phyloP scores from a whole-genome alignment of 2,329 filamentous ascomycete species.

The Pseudogymnoascus destructans region DNA sequence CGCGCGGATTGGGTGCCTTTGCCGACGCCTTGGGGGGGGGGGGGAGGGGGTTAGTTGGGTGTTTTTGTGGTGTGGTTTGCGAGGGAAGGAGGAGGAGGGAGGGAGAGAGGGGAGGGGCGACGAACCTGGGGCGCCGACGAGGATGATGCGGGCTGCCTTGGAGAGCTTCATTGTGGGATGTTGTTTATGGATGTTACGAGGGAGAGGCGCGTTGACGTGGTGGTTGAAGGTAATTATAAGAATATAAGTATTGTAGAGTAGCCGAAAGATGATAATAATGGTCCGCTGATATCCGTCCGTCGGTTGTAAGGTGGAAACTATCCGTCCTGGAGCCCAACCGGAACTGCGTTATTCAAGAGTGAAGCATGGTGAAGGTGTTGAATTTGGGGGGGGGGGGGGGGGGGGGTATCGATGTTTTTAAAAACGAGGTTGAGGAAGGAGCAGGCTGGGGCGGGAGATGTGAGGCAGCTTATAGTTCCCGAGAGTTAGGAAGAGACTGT shows the following conservation, averaged over 20 bases:
- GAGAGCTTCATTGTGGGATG: slow-evolving; percentile 47
- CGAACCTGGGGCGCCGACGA: slow-evolving; percentile 68
- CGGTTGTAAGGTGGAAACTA: neutral
- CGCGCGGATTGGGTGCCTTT: slow-evolving; percentile 94
- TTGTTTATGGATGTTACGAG: slow-evolving; percentile 15
- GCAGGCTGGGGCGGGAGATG: neutral
- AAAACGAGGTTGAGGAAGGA: neutral
- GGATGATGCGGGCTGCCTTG: slow-evolving; percentile 80
- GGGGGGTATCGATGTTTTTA: neutral
- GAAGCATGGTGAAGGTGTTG: neutral
- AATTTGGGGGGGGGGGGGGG: too few species aligned
- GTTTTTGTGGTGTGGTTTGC: neutral
- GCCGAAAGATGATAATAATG: slow-evolving; percentile 2
- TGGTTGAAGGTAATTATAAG: neutral
- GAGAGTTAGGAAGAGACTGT: neutral
- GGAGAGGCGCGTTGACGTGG: neutral
- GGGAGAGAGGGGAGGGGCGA: too few species aligned
- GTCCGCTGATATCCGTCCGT: slow-evolving; percentile 1
- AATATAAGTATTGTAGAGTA: neutral
- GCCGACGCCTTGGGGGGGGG: slow-evolving; percentile 50
- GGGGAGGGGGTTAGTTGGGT: neutral
- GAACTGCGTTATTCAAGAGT: neutral
- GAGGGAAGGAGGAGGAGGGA: neutral
- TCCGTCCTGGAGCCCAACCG: neutral
- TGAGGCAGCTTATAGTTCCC: neutral